phyloP scores from a whole-genome alignment of 2,329 filamentous ascomycete species.

The Xylariaceae sp. region DNA sequence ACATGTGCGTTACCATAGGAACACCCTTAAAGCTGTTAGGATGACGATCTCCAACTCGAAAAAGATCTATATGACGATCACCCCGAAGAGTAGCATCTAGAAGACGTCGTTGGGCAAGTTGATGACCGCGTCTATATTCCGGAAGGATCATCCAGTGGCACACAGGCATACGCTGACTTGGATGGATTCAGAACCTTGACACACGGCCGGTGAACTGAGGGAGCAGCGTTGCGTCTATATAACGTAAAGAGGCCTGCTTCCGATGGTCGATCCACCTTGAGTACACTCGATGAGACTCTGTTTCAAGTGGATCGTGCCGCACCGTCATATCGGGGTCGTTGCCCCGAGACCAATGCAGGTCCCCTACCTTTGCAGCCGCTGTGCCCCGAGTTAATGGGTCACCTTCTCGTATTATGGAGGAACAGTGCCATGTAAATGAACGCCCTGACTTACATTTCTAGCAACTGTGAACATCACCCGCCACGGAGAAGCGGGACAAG shows the following conservation, averaged over 20 bases:
- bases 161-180: not conserved
- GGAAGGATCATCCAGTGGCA: not conserved
- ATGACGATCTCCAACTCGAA: too few species aligned
- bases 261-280: constrained; percentile 15
- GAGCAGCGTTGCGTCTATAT: not conserved
- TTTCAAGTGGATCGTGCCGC: constrained; percentile 23
- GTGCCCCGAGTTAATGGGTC: constrained; percentile 11
- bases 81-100: not conserved
- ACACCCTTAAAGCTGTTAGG: too few species aligned
- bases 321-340: constrained; percentile 13
- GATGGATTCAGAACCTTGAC: not conserved
- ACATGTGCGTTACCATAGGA: too few species aligned
- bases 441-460: too few species aligned
- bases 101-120: not conserved
- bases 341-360: constrained; percentile 16
- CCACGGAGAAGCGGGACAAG: not conserved
- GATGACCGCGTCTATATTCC: not conserved
- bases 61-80: not conserved
- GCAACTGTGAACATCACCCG: not conserved
- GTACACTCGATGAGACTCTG: constrained; percentile 18
- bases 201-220: not conserved
- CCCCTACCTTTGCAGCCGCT: constrained; percentile 10
- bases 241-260: constrained; percentile 21
- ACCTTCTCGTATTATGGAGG: not conserved
- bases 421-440: not conserved